Conservation (phyloP, 31 red algal species). For the Porphyra umbilicalis region DNA sequence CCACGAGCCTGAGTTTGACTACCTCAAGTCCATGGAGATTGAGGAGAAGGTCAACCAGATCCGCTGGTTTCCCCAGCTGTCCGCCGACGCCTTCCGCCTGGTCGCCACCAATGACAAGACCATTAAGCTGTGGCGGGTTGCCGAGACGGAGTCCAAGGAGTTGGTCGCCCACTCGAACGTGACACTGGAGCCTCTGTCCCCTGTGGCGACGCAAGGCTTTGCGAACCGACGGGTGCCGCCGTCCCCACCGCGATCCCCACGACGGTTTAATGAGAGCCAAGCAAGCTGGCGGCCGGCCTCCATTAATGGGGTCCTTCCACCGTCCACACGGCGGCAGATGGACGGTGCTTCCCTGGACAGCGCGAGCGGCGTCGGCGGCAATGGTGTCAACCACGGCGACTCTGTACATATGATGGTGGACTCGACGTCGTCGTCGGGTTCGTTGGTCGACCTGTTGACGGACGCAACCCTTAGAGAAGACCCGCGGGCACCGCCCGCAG, state of each 20-base stretch:
- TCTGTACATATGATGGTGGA: neutral
- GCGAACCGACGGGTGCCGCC: neutral
- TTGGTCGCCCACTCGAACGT: slow-evolving; percentile 2
- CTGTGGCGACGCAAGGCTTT: neutral
- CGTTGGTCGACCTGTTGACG: neutral
- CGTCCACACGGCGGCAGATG: neutral
- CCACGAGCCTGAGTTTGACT: slow-evolving; percentile 94
- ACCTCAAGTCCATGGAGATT: slow-evolving; percentile 93
- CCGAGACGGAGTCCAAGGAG: slow-evolving; percentile 35
- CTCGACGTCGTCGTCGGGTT: neutral
- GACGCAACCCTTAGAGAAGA: neutral
- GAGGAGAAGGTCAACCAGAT: slow-evolving; percentile 97
- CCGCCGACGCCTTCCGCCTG: slow-evolving; percentile 37
- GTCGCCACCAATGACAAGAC: slow-evolving; percentile 93
- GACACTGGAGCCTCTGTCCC: neutral
- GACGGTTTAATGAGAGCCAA: neutral
- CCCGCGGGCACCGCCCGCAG: neutral
- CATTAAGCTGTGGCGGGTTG: slow-evolving; percentile 85
- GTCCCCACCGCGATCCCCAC: neutral
- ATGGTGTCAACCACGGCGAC: neutral
- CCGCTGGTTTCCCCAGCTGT: slow-evolving; percentile 68
- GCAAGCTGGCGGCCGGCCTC: neutral
- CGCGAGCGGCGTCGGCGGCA: neutral
- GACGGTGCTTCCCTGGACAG: neutral
- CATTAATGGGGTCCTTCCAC: neutral